Percentiles rank a stretch among this genome's conserved stretches.
Evolutionary conservation across 1,139 yeast genomes (phyloP).

Genomic region (Candida tetrigidarum): DNA sequence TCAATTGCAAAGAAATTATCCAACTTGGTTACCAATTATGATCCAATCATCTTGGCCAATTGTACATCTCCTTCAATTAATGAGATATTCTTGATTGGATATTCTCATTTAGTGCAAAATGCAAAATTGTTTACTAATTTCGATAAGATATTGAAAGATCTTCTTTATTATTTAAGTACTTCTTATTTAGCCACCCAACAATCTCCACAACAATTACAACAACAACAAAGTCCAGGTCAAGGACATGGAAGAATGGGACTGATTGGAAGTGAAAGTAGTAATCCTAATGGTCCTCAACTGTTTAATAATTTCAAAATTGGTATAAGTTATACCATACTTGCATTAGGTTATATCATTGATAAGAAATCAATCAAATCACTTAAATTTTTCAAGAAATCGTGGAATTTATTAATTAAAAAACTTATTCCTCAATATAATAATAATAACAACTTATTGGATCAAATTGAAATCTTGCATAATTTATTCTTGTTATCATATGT

Average conservation of each 20-base stretch:
- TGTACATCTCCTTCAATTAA: constrained; percentile 17
- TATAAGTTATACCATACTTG: constrained; percentile 29
- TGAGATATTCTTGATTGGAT: constrained; percentile 40
- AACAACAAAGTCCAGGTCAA: no score
- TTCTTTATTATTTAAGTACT: constrained; percentile 31
- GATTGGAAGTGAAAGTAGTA: no score
- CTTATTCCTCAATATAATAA: constrained; percentile 47
- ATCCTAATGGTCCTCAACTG: constrained; percentile 1
- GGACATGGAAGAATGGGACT: no score
- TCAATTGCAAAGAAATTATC: constrained; percentile 39
- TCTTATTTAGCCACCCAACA: constrained; percentile 14
- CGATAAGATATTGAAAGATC: constrained; percentile 26
- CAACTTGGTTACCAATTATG: constrained; percentile 18
- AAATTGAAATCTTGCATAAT: constrained; percentile 41
- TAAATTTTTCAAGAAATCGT: constrained; percentile 41
- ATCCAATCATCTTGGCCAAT: constrained; percentile 20
- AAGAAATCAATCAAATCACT: constrained; percentile 28
- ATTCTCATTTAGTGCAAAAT: constrained; percentile 24
- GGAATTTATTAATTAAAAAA: constrained; percentile 48
- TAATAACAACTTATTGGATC: constrained; percentile 39
- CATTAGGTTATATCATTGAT: constrained; percentile 28
- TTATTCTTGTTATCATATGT: constrained; percentile 37
- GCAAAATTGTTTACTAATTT: constrained; percentile 27
- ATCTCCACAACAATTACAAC: neutral
- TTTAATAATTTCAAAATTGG: constrained; percentile 32